Base-by-base conservation (phyloP, 345 rosid species). In the Fremontodendron californicum region DNA sequence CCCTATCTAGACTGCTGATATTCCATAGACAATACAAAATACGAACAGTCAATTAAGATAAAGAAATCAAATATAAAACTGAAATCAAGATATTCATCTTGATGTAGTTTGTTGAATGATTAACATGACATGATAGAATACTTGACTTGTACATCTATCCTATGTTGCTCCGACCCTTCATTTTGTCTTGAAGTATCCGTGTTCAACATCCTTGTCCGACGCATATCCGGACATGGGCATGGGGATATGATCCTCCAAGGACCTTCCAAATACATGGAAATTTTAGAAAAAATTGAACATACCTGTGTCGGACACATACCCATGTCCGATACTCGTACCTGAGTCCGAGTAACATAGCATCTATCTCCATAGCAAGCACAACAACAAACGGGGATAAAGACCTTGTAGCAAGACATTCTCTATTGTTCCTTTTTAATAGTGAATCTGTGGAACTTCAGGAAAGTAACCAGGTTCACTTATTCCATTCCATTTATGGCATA, bases 1-100 rank as follows among this genome's bases (percentile, higher is more conserved):
- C 78, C 78, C 65, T 39, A 6, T 78, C 69, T 33, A 10, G 5
- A 40, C 80, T 35, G 45, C 80, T 81, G 76, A 75, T 77, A 42
- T 35, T 37, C 77, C 35, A 76, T 25, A 42, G 67, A 77, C 71
- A 72, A 48, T 70, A 64, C 43, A 58, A 60, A 58, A 76, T 48
- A 29, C 52, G 46, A 70, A 54, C 46, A 19, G 57, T 65, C 60
- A 27, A 70, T 49, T 40, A 71, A 61, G 63, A n/a, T 57, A 75
- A 35, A 75, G 78, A 80, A 77, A 73, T 68, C 76, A 25, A 49
- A 76, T 46, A 70, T 58, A 72, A 61, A 77, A 75, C 60, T 48
- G 70, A 73, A 69, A 45, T 69, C 77, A 69, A 33, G 52, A 40
- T 55, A 45, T 73, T 65, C 62, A 61, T 78, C 71, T 73, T 71